These are phyloP conservation scores for Trametes maxima DNA, from an alignment of 768 basidiomycete species.

Conservation along the genomic window DNA sequence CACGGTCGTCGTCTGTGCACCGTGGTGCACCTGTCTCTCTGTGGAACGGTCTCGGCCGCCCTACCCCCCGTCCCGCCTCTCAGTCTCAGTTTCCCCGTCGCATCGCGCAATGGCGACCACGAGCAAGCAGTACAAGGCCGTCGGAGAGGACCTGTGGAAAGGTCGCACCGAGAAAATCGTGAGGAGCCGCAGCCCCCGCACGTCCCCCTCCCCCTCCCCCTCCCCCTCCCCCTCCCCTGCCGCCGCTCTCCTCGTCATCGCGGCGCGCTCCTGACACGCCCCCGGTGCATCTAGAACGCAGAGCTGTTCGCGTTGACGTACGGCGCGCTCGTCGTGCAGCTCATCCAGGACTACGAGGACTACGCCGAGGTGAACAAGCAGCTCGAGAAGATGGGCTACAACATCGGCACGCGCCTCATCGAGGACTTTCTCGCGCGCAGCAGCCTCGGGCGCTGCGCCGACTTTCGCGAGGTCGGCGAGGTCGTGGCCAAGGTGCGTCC, in stretches of 20 bases:
- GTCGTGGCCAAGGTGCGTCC: conserved; percentile 84
- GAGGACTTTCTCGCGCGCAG: conserved; percentile 97
- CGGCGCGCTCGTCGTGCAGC: conserved; percentile 95
- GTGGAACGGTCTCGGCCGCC: conserved; percentile 4
- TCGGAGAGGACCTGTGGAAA: conserved; percentile 97
- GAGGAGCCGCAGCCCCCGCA: conserved; percentile 33
- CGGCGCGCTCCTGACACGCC: conserved; percentile 5
- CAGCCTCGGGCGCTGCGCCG: conserved; percentile 85
- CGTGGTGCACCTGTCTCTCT: too few species aligned
- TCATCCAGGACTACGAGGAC: conserved; percentile 99
- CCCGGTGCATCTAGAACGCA: conserved; percentile 74
- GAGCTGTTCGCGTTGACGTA: conserved; percentile 97
- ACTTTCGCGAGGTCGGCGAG: conserved; percentile 95
- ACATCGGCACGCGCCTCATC: conserved; percentile 93
- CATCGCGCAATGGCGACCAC: conserved; percentile 62
- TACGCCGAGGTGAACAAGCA: conserved; percentile 95
- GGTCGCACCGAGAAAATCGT: conserved; percentile 93
- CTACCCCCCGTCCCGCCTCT: too few species aligned
- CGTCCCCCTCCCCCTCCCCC: too few species aligned
- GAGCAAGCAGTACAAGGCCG: conserved; percentile 82
- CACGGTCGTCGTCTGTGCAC: not conserved
- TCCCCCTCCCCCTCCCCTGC: too few species aligned
- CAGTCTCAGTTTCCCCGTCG: too few species aligned
- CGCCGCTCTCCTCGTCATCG: not conserved
- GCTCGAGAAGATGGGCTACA: conserved; percentile 99